A percentile compares a stretch with the other conserved stretches of the same genome.
phyloP scores from a whole-genome alignment of 164 flowering plant species.

The Buxus sempervirens region DNA sequence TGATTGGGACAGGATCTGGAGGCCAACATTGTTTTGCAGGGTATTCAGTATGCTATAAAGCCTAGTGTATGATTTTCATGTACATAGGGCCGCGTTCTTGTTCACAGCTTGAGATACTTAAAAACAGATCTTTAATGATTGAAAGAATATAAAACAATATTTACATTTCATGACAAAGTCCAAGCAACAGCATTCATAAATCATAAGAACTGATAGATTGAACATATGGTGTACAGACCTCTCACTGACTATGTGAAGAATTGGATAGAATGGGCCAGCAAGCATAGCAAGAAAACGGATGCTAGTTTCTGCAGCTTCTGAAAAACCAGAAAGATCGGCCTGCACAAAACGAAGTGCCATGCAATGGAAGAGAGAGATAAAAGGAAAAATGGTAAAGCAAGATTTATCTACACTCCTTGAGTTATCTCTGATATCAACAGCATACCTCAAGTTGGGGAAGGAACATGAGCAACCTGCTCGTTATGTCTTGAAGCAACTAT shows the following conservation, averaged over 20 bases:
- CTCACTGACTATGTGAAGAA: conserved; percentile 63
- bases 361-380: conserved; percentile 2
- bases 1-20: no score
- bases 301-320: conserved; percentile 61
- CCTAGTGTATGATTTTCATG: no score
- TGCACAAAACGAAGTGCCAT: conserved; percentile 27
- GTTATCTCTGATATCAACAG: neutral
- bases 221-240: conserved; percentile 42
- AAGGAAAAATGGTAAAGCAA: neutral
- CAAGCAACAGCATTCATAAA: neutral
- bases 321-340: conserved; percentile 66
- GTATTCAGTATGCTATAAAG: no score
- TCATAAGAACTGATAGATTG: neutral
- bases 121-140: neutral
- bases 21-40: no score
- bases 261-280: conserved; percentile 86
- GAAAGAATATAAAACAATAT: neutral
- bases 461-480: conserved; percentile 59
- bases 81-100: no score
- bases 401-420: neutral
- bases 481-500: conserved; percentile 92
- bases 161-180: no score
- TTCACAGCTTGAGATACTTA: no score
- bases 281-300: conserved; percentile 88
- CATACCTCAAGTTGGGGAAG: conserved; percentile 94